Evolutionary conservation across 805 yeast genomes (phyloP).

Genomic region (Lachancea mirantina): DNA sequence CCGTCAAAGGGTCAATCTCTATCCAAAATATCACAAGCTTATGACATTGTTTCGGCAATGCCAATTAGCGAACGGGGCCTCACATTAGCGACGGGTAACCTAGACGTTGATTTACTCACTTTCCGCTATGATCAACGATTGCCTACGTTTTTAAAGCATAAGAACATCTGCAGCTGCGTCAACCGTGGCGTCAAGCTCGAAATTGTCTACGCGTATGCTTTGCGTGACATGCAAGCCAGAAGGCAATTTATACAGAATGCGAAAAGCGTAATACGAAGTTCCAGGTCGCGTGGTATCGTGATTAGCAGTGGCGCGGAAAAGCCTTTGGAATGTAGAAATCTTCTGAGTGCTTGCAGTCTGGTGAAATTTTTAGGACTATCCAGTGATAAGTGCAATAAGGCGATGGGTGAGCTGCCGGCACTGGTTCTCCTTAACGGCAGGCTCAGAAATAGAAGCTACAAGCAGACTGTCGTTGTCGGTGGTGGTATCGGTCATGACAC

Average conservation of each 20-base stretch:
- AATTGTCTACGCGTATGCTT: constrained; percentile 54
- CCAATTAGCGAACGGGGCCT: constrained; percentile 78
- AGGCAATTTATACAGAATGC: constrained; percentile 64
- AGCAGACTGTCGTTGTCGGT: constrained; percentile 62
- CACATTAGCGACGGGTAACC: constrained; percentile 60
- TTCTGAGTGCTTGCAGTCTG: constrained; percentile 61
- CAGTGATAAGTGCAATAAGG: constrained; percentile 49
- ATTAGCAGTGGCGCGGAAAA: constrained; percentile 66
- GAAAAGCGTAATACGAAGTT: constrained; percentile 68
- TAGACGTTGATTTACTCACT: constrained; percentile 78
- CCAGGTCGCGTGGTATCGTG: constrained; percentile 73
- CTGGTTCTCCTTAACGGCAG: constrained; percentile 67
- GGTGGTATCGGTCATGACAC: constrained; percentile 42
- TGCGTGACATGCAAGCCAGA: constrained; percentile 40
- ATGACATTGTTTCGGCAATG: constrained; percentile 75
- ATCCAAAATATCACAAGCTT: constrained; percentile 34
- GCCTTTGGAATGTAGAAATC: constrained; percentile 55
- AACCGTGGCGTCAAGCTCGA: constrained; percentile 81
- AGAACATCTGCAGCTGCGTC: constrained; percentile 74
- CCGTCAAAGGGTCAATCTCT: constrained; percentile 61
- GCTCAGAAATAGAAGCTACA: constrained; percentile 63
- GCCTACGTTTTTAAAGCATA: constrained; percentile 76
- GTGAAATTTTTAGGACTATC: constrained; percentile 66
- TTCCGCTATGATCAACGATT: constrained; percentile 57
- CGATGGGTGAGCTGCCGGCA: constrained; percentile 53